Base-by-base conservation (phyloP, 2,329 filamentous ascomycete species). In the Fusarium nodosum region DNA sequence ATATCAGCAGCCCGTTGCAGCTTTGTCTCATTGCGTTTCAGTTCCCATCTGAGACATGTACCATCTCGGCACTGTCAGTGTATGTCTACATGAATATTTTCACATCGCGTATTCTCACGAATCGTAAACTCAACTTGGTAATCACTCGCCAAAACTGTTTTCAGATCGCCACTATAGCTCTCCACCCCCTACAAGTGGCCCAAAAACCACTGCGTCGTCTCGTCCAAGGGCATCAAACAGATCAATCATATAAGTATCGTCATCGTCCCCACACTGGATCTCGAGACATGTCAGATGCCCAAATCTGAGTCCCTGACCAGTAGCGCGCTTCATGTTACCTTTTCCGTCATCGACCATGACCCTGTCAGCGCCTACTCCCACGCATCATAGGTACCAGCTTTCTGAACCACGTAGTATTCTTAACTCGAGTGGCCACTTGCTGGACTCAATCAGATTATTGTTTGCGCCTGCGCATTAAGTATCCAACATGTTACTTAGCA, bases 21-120 rank as follows among this genome's bases (percentile, higher is more conserved):
- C 39, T 69, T 48, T 62, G 66, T 62, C 61, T 69, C 60, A 34
- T 45, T 47, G 15, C 36, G 66, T 68, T 68, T 68, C 60, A 69
- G 39, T 56, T 33, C 34, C 55, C 66, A 69, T 41, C 48, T 48
- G 64, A 67, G 44, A 67, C 61, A 52, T 69, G 39, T 55, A n/a
- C 41, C 44, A 69, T 66, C 33, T 66, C 66, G 39, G 53, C 50
- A 51, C 39, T 31, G 47, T 56, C 34, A 44, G 9, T 22, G 16
- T 24, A 13, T 22, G 16, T 24, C 48, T 38, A 55, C 34, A 38
- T 51, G 48, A 41, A 44, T 45, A 42, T 31, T 38, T 34, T 38
- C 41, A 28, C 24, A 28, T 39, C n/a, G 9, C 26, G 13, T 55
- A 39, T 45, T 42, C 28, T 33, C 18, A 24, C 56, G 34, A 22